A percentile compares a stretch with the other conserved stretches of the same genome.
Evolutionary conservation across 2,329 filamentous ascomycete genomes (phyloP).

Genomic region (Atkinsonella hypoxylon): DNA sequence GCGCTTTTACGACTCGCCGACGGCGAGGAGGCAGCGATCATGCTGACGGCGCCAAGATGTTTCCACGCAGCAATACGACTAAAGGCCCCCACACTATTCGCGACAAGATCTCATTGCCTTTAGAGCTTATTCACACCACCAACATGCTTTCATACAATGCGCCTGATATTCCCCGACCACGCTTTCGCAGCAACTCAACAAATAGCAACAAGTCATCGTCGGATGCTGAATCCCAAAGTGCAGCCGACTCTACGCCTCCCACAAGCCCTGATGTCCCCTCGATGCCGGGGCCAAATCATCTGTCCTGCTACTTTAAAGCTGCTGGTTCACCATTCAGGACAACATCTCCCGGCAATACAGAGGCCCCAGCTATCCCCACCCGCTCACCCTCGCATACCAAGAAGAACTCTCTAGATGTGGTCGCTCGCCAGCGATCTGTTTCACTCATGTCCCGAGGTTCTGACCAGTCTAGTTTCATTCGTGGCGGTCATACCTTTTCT

Average conservation of each 20-base stretch:
- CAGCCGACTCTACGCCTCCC: conserved; percentile 45
- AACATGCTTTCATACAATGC: conserved; percentile 95
- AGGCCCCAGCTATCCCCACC: conserved; percentile 51
- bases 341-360: conserved; percentile 19
- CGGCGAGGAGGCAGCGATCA: conserved; percentile 38
- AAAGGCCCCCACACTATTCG: conserved; percentile 37
- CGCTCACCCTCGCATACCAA: conserved; percentile 83
- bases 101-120: conserved; percentile 72
- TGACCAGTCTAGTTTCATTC: conserved; percentile 39
- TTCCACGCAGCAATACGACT: conserved; percentile 38
- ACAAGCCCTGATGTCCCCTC: conserved; percentile 57
- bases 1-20: conserved; percentile 62
- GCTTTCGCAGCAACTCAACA: conserved; percentile 36
- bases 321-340: conserved; percentile 28
- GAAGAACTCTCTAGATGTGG: conserved; percentile 60
- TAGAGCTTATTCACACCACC: conserved; percentile 83
- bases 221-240: conserved; percentile 58
- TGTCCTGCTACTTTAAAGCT: conserved; percentile 54
- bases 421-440: conserved; percentile 54
- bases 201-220: conserved; percentile 50
- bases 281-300: conserved; percentile 51
- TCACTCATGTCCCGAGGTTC: conserved; percentile 46
- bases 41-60: conserved; percentile 27
- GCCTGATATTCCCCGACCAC: conserved; percentile 56
- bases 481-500: conserved; percentile 43